phyloP scores from a whole-genome alignment of 2,329 filamentous ascomycete genomes.

The Scedosporium boydii region DNA sequence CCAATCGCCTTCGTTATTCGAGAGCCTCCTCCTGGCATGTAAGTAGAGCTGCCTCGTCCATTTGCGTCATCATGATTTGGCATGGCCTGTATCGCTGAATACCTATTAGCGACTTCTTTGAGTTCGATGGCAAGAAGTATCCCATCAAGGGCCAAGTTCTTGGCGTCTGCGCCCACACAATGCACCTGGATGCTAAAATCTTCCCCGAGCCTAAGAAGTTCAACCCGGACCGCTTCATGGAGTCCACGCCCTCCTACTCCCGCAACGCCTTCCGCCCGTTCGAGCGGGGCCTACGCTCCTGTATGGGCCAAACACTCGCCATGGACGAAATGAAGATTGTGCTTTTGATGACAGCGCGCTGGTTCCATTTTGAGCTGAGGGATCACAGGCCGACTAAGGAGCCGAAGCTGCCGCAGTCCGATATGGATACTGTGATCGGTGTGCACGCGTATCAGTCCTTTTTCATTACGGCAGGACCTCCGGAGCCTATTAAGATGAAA shows the following conservation, averaged over 20 bases:
- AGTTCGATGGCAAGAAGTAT: constrained; percentile 26
- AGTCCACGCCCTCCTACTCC: constrained; percentile 4
- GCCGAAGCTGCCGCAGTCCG: constrained; percentile 13
- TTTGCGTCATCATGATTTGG: background rate
- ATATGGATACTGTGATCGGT: constrained; percentile 15
- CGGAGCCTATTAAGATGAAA: background rate
- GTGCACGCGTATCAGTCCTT: constrained; percentile 8
- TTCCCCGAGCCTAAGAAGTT: constrained; percentile 29
- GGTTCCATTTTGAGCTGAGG: constrained; percentile 17
- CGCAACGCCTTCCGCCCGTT: constrained; percentile 20
- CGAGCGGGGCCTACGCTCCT: constrained; percentile 24
- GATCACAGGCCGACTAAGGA: constrained; percentile 11
- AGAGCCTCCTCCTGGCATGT: constrained; percentile 14
- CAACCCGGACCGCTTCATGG: constrained; percentile 31
- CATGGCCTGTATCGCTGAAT: background rate
- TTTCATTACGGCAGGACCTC: background rate
- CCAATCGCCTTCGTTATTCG: constrained; percentile 34
- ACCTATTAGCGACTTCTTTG: constrained; percentile 18
- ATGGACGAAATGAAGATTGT: constrained; percentile 22
- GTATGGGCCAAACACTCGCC: constrained; percentile 26
- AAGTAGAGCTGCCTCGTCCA: background rate
- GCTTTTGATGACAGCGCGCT: constrained; percentile 13
- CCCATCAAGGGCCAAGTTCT: constrained; percentile 23
- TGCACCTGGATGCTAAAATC: constrained; percentile 21
- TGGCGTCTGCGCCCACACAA: constrained; percentile 10